Evolutionary conservation across 129 eudicot species (phyloP).

Genomic region (Escallonia herrerae): DNA sequence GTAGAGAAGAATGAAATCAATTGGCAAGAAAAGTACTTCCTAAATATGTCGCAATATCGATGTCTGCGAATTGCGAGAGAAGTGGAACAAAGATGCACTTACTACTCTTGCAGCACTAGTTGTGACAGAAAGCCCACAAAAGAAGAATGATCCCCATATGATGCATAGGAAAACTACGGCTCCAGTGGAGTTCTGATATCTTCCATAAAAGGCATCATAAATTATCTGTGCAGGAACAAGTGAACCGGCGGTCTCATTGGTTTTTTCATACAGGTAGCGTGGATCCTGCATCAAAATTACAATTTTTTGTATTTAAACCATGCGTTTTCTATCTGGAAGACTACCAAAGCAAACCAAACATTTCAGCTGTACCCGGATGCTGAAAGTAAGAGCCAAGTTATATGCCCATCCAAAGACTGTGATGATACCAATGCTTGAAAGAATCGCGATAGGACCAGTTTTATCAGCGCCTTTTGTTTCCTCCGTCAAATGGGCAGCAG

Average conservation of each 20-base stretch:
- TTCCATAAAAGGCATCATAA: constrained; percentile 32
- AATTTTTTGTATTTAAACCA: not conserved
- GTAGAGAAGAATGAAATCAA: too few relatives aligned
- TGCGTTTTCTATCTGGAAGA: too few relatives aligned
- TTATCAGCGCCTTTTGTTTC: constrained; percentile 37
- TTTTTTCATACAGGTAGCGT: constrained; percentile 18
- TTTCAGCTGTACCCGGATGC: constrained; percentile 26
- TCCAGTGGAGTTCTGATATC: constrained; percentile 22
- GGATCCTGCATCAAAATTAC: constrained; percentile 18
- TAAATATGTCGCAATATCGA: too few relatives aligned
- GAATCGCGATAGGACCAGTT: constrained; percentile 39
- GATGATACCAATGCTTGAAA: constrained; percentile 34
- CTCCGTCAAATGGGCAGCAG: constrained; percentile 45
- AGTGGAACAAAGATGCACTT: constrained; percentile 4
- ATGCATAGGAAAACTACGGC: constrained; percentile 28
- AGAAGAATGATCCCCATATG: constrained; percentile 41
- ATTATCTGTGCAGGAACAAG: constrained; percentile 37
- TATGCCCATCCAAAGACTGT: constrained; percentile 42
- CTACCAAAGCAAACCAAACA: not conserved
- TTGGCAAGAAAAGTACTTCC: too few relatives aligned
- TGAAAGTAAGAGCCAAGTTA: constrained; percentile 38
- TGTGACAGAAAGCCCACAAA: constrained; percentile 32
- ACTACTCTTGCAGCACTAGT: constrained; percentile 36
- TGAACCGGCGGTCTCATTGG: constrained; percentile 37
- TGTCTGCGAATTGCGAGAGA: too few relatives aligned